These are phyloP conservation scores for Diaporthe sp. DNA, from an alignment of 2,329 filamentous ascomycete species.

Conservation along the genomic window DNA sequence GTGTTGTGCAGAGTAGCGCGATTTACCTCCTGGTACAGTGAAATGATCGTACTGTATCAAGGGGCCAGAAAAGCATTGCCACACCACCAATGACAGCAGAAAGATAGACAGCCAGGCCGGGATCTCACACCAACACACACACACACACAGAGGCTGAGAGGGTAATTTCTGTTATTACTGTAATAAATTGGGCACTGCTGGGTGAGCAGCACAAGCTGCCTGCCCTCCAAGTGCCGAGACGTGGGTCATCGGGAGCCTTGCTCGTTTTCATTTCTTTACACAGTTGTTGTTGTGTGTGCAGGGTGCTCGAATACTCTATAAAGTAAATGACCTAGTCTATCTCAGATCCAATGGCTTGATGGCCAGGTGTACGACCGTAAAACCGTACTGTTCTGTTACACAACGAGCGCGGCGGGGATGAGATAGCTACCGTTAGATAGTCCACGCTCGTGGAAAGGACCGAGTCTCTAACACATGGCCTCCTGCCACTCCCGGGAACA, in stretches of 20 bases:
- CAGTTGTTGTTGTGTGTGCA: not conserved
- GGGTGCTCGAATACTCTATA: not conserved
- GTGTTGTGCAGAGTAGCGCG: slow-evolving; percentile 16
- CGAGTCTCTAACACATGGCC: not conserved
- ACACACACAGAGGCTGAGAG: not conserved
- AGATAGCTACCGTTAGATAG: not conserved
- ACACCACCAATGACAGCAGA: slow-evolving; percentile 15
- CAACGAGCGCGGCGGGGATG: not conserved
- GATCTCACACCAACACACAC: not conserved
- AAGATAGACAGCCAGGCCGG: not conserved
- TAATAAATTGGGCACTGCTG: not conserved
- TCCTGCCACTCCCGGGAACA: not conserved
- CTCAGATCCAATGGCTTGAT: not conserved
- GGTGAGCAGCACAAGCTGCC: not conserved
- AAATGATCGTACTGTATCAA: slow-evolving; percentile 21
- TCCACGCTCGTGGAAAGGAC: not conserved
- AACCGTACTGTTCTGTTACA: no score
- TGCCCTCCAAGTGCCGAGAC: not conserved
- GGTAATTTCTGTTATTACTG: not conserved
- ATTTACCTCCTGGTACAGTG: slow-evolving; percentile 3
- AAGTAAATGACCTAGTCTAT: not conserved
- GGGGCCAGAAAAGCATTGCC: slow-evolving; percentile 17
- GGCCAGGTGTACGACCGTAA: not conserved
- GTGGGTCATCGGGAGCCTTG: not conserved
- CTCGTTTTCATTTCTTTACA: not conserved